Percentiles rank a stretch among this genome's conserved stretches.
Conservation (phyloP, 768 basidiomycete genomes). For the Agrocybe praecox region DNA sequence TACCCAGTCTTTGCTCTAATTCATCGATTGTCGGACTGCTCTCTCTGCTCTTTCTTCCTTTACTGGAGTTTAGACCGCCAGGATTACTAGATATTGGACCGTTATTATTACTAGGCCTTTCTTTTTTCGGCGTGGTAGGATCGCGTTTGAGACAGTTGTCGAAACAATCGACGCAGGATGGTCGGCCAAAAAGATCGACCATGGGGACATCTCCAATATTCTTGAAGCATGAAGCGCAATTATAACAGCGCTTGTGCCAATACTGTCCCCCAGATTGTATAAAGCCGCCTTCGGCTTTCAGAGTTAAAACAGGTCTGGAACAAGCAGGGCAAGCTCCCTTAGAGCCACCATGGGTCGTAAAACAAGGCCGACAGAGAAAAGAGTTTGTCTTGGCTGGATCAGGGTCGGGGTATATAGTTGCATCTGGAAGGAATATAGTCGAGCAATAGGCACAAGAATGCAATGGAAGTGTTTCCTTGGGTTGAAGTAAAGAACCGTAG, state of each 20-base stretch:
- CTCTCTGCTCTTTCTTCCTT: slow-evolving; percentile 44
- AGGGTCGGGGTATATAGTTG: slow-evolving; percentile 85
- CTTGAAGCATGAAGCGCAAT: slow-evolving; percentile 71
- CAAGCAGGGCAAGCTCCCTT: slow-evolving; percentile 75
- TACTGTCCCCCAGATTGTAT: slow-evolving; percentile 68
- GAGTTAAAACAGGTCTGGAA: slow-evolving; percentile 67
- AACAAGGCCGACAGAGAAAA: slow-evolving; percentile 79
- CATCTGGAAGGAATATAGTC: slow-evolving; percentile 72
- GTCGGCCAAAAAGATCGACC: slow-evolving; percentile 82
- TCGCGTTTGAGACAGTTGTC: slow-evolving; percentile 69
- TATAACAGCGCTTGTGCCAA: slow-evolving; percentile 86
- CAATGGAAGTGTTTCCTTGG: slow-evolving; percentile 69
- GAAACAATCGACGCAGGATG: slow-evolving; percentile 81
- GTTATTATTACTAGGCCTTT: slow-evolving; percentile 26
- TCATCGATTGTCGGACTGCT: slow-evolving; percentile 66
- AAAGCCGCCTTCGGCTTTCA: slow-evolving; percentile 79
- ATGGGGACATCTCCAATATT: slow-evolving; percentile 75
- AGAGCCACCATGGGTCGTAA: slow-evolving; percentile 70
- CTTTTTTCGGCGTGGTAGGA: slow-evolving; percentile 46
- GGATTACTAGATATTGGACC: slow-evolving; percentile 40
- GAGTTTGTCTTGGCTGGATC: slow-evolving; percentile 38
- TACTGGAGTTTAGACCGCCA: slow-evolving; percentile 44
- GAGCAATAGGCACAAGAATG: slow-evolving; percentile 72
- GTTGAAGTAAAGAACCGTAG: slow-evolving; percentile 83
- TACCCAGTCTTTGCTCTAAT: slow-evolving; percentile 61